These are phyloP conservation scores for Wickerhamiella dianesei DNA, from an alignment of 805 yeast genomes.

Conservation along the genomic window DNA sequence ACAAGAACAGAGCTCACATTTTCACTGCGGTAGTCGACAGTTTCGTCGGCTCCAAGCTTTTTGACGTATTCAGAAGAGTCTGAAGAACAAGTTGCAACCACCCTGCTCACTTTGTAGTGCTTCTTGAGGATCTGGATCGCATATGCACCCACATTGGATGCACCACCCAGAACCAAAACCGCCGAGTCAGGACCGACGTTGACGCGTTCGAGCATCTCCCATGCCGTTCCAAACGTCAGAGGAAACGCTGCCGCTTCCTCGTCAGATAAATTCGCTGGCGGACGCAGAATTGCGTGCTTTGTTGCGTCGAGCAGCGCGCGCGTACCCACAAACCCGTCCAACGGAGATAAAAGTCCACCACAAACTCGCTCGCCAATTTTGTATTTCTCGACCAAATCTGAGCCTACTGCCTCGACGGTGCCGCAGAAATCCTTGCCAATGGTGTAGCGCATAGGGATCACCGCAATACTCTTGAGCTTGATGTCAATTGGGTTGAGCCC, in stretches of 20 bases:
- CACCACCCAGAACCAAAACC: slow-evolving; percentile 58
- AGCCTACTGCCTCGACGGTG: slow-evolving; percentile 41
- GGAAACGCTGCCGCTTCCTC: slow-evolving; percentile 57
- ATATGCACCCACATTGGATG: slow-evolving; percentile 52
- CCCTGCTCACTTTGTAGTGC: slow-evolving; percentile 32
- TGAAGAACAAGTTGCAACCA: slow-evolving; percentile 45
- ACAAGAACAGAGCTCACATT: slow-evolving; percentile 7
- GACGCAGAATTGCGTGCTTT: slow-evolving; percentile 35
- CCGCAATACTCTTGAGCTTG: slow-evolving; percentile 29
- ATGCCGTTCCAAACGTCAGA: slow-evolving; percentile 52
- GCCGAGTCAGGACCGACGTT: slow-evolving; percentile 42
- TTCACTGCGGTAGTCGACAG: slow-evolving; percentile 25
- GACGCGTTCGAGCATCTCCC: slow-evolving; percentile 24
- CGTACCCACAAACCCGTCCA: slow-evolving; percentile 28
- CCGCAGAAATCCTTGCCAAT: slow-evolving; percentile 64
- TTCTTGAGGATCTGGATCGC: slow-evolving; percentile 44
- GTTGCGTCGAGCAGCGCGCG: slow-evolving; percentile 42
- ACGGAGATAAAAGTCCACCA: slow-evolving; percentile 33
- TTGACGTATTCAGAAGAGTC: slow-evolving; percentile 33
- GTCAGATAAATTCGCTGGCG: slow-evolving; percentile 35
- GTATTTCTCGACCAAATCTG: slow-evolving; percentile 26
- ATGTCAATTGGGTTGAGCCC: slow-evolving; percentile 57
- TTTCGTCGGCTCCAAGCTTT: slow-evolving; percentile 41
- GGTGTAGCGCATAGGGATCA: slow-evolving; percentile 29
- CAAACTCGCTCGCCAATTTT: slow-evolving; percentile 52